These are phyloP conservation scores for Arthroderma uncinatum DNA, from an alignment of 2,329 filamentous ascomycete genomes.

Conservation along the genomic window DNA sequence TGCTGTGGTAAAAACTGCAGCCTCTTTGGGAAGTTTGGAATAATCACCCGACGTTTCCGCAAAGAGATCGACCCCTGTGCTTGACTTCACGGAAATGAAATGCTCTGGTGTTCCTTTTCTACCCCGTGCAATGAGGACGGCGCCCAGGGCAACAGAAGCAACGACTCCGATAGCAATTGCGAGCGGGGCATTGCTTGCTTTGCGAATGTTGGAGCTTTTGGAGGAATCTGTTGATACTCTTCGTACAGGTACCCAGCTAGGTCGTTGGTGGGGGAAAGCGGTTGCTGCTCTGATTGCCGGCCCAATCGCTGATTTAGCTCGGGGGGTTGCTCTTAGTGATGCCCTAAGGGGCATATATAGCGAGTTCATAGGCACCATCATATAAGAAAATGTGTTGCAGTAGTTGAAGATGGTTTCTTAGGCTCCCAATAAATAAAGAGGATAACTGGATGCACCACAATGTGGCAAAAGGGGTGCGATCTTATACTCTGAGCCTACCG, in stretches of 20 bases:
- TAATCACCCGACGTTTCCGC: slow-evolving; percentile 7
- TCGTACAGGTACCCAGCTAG: neutral
- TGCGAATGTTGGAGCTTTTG: neutral
- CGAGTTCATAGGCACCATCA: neutral
- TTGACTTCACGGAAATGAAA: slow-evolving; percentile 4
- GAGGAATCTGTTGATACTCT: slow-evolving; percentile 8
- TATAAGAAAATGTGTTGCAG: neutral
- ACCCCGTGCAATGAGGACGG: neutral
- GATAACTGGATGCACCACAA: neutral
- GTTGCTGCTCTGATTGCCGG: neutral
- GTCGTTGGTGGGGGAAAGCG: neutral
- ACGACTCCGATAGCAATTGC: slow-evolving; percentile 1
- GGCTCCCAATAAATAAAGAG: neutral
- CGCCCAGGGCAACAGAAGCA: neutral
- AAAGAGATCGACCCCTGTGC: neutral
- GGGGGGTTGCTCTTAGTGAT: neutral
- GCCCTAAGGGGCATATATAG: neutral
- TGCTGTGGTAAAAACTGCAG: slow-evolving; percentile 22
- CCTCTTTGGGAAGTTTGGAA: slow-evolving; percentile 21
- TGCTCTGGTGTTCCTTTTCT: slow-evolving; percentile 5
- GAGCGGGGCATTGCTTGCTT: slow-evolving; percentile 4
- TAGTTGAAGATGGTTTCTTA: neutral
- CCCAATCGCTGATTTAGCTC: neutral
- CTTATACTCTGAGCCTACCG: neutral
- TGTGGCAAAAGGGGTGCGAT: neutral